A percentile compares a stretch with the other conserved stretches of the same genome.
These are phyloP conservation scores for Naganishia vishniacii DNA, from an alignment of 768 basidiomycete species.

Conservation along the genomic window DNA sequence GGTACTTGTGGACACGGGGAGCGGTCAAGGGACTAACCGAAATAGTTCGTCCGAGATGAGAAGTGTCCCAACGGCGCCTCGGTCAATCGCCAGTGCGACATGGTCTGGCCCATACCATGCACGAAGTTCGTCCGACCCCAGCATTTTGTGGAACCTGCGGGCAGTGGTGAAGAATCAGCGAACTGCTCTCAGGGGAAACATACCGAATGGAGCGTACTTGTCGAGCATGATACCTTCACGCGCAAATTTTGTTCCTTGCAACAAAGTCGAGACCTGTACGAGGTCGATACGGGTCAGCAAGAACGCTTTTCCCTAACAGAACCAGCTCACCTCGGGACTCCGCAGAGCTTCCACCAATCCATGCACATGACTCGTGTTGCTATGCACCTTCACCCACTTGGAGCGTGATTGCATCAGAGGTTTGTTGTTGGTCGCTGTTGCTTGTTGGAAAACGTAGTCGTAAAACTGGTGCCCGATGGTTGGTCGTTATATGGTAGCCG, in stretches of 20 bases:
- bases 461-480: constrained; percentile 47
- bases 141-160: constrained; percentile 92
- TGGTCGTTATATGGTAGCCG: no score
- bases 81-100: constrained; percentile 80
- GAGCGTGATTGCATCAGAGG: constrained; percentile 67
- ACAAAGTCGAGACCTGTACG: constrained; percentile 33
- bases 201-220: constrained; percentile 54
- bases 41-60: constrained; percentile 94
- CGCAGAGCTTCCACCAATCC: constrained; percentile 88
- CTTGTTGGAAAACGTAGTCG: constrained; percentile 76
- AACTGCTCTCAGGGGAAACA: background rate
- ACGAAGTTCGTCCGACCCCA: constrained; percentile 84
- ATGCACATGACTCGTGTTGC: constrained; percentile 90
- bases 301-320: background rate
- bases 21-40: constrained; percentile 54
- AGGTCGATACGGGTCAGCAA: background rate
- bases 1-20: background rate
- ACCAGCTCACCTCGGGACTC: constrained; percentile 70
- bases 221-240: constrained; percentile 86
- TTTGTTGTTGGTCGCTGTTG: constrained; percentile 72
- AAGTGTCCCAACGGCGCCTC: constrained; percentile 88
- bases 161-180: background rate
- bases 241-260: constrained; percentile 75
- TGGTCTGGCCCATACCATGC: constrained; percentile 99
- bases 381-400: constrained; percentile 84